Evolutionary conservation across 2,329 filamentous ascomycete species (phyloP).

Genomic region (Orbilia blumenaviensis): DNA sequence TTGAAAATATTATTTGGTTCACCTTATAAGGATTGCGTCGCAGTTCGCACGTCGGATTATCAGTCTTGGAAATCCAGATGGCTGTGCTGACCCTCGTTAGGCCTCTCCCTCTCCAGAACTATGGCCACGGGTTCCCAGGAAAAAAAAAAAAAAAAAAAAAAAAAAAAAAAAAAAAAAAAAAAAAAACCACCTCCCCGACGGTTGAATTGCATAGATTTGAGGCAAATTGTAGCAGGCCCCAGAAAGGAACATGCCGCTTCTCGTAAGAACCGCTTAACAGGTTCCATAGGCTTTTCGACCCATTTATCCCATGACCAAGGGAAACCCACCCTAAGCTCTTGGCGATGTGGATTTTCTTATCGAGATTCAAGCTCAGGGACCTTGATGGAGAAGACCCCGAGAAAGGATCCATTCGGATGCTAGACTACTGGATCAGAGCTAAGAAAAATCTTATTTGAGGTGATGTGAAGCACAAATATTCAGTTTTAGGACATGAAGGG

Average conservation of each 20-base stretch:
- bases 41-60: slow-evolving; percentile 51
- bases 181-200: slow-evolving; percentile 12
- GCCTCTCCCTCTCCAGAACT: slow-evolving; percentile 2
- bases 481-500: not conserved
- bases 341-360: slow-evolving; percentile 46
- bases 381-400: slow-evolving; percentile 3
- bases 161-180: not conserved
- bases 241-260: slow-evolving; percentile 37
- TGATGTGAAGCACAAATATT: slow-evolving; percentile 7
- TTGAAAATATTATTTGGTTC: slow-evolving; percentile 26
- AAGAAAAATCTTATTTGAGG: slow-evolving; percentile 6
- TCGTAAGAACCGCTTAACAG: slow-evolving; percentile 10
- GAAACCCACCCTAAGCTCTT: slow-evolving; percentile 46
- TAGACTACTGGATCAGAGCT: not conserved
- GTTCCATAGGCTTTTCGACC: slow-evolving; percentile 10
- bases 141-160: not conserved
- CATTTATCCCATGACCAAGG: slow-evolving; percentile 52
- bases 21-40: slow-evolving; percentile 53
- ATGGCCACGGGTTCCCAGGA: slow-evolving; percentile 1
- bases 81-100: slow-evolving; percentile 27
- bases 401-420: slow-evolving; percentile 22
- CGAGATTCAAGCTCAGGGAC: slow-evolving; percentile 25
- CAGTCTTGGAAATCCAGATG: slow-evolving; percentile 30
- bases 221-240: slow-evolving; percentile 20
- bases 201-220: slow-evolving; percentile 26